These are phyloP conservation scores for Lentinula edodes DNA, from an alignment of 768 basidiomycete genomes.

Conservation along the genomic window DNA sequence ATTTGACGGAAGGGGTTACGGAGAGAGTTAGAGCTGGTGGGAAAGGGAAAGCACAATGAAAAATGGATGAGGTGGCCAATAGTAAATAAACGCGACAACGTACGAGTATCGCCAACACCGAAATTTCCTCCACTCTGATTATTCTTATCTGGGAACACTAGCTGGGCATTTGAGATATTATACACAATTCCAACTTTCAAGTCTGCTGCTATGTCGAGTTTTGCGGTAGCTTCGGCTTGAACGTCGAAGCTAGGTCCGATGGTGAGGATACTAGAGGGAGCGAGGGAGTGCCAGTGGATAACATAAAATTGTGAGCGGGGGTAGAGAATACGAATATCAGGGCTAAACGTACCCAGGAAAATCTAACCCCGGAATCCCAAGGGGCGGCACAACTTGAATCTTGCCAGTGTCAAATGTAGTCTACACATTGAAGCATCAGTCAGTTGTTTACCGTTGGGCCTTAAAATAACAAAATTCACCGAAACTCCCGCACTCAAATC, in stretches of 20 bases:
- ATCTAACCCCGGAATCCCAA: constrained; percentile 42
- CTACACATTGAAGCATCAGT: constrained; percentile 9
- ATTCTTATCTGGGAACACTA: background rate
- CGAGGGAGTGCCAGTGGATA: no score
- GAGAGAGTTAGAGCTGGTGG: background rate
- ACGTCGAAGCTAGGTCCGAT: constrained; percentile 4
- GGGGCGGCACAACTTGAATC: constrained; percentile 28
- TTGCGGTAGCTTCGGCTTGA: constrained; percentile 1
- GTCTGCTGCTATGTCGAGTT: constrained; percentile 1
- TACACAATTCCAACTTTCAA: background rate
- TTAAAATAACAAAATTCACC: constrained; percentile 18
- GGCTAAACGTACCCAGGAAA: constrained; percentile 37
- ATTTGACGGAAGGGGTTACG: constrained; percentile 2
- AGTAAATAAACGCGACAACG: background rate
- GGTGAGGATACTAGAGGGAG: background rate
- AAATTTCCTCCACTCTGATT: background rate
- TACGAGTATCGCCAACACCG: constrained; percentile 2
- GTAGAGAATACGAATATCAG: background rate
- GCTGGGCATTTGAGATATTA: background rate
- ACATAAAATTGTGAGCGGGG: no score
- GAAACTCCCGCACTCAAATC: constrained; percentile 29
- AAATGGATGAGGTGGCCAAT: background rate
- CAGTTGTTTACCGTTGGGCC: background rate
- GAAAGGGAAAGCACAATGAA: background rate
- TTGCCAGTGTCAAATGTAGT: constrained; percentile 38